Percentiles rank a stretch among this genome's conserved stretches.
phyloP scores from a whole-genome alignment of 2,329 filamentous ascomycete genomes.

The Verticillium tricorpus region DNA sequence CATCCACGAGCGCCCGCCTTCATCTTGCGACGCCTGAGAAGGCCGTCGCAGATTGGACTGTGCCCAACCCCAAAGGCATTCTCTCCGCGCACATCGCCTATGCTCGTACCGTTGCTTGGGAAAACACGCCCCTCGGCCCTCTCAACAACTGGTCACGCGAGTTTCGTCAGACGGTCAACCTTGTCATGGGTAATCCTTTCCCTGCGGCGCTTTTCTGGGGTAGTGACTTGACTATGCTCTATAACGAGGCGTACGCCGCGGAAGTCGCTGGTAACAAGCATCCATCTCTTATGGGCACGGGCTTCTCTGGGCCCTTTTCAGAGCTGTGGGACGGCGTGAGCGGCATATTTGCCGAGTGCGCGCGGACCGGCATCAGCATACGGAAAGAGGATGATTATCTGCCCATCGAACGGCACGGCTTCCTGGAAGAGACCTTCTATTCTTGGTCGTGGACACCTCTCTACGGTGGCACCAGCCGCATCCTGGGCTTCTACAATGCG shows the following conservation, averaged over 20 bases:
- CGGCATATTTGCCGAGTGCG: constrained; percentile 28
- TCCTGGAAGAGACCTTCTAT: constrained; percentile 34
- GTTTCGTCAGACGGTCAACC: constrained; percentile 35
- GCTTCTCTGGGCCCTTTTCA: constrained; percentile 50
- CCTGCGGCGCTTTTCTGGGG: constrained; percentile 59
- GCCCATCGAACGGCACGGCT: constrained; percentile 24
- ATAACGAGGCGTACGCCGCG: constrained; percentile 56
- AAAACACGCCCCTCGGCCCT: constrained; percentile 34
- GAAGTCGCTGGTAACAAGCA: constrained; percentile 59
- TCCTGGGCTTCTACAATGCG: constrained; percentile 34
- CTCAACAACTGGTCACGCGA: constrained; percentile 38
- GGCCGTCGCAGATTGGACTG: constrained; percentile 30
- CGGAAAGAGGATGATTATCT: constrained; percentile 28
- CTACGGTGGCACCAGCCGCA: constrained; percentile 27
- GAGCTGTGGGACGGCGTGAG: constrained; percentile 36
- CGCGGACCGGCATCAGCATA: constrained; percentile 26
- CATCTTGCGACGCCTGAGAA: constrained; percentile 24
- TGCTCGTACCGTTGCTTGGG: constrained; percentile 34
- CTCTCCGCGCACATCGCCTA: constrained; percentile 23
- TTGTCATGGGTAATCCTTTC: constrained; percentile 30
- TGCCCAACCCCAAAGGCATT: constrained; percentile 20
- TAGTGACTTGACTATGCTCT: constrained; percentile 55
- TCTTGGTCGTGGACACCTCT: constrained; percentile 33
- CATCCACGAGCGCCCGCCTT: constrained; percentile 22
- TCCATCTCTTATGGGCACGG: constrained; percentile 55